Base-by-base conservation (phyloP, 495 filamentous ascomycete genomes). In the Penicillium riverlandense region DNA sequence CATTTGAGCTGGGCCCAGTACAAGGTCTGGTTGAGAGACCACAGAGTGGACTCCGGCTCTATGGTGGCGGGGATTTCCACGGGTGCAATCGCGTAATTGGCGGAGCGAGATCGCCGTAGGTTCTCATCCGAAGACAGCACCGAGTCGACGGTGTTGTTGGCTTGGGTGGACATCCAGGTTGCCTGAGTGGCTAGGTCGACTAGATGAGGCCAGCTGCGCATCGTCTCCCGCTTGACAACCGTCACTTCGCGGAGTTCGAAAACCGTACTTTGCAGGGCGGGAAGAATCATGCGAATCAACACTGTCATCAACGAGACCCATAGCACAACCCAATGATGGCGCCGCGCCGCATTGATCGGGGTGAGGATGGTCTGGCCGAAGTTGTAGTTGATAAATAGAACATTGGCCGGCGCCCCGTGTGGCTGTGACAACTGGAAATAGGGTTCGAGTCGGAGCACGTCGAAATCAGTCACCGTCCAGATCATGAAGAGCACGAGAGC, bases 381-480 rank as follows among this genome's bases (percentile, higher is more conserved):
- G 35, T 66, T 70, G 40, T 70, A 70, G 45, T 70, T 70, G 58
- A 65, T 70, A 40, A 68, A 68, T 2, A 70, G 47, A 6, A 65
- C 57, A 1, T 52, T 55, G 22, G 66, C 66, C 15, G 64, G 62
- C 9, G 57, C 60, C 2, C 66, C 66, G 11, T 62, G 52, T 8
- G 66, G 61, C 12, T 52, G 50, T 9, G 66, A 59, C 29, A 70
- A 38, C 41, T 70, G 66, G 29, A 68, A 70, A 44, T 66, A 70
- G 0, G 66, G 66, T 29, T 70, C 66, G 14, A 70, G 56, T 11
- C 66, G 66, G 8, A 70, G 51, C 7, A 68, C 64, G 51, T 70
- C 66, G 44, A 65, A 70, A 35, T 70, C 66, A 41, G 66, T 58
- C 29, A 70, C 61, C 28, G 61, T 59, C 66, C 66, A 70, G 4